Evolutionary conservation across 345 rosid species (phyloP).

Genomic region (Erucastrum elatum): DNA sequence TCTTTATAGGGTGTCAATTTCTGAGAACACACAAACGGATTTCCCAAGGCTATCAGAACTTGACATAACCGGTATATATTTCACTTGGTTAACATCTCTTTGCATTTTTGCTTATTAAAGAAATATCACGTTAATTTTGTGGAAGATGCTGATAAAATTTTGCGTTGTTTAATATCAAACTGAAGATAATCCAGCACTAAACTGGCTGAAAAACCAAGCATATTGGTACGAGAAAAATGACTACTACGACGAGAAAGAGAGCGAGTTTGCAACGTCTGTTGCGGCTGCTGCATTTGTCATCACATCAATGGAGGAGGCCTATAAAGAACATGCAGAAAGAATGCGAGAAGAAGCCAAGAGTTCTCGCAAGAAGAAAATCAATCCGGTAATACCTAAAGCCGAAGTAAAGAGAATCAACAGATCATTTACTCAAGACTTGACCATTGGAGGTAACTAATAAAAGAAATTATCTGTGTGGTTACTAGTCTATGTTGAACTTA

Average conservation of each 20-base stretch:
- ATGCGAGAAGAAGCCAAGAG: slow-evolving; percentile 44
- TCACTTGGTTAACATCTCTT: not conserved
- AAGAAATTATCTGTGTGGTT: not conserved
- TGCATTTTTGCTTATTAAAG: not conserved
- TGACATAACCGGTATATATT: slow-evolving; percentile 26
- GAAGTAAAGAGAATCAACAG: slow-evolving; percentile 33
- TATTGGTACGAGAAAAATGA: slow-evolving; percentile 43
- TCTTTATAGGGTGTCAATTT: slow-evolving; percentile 26
- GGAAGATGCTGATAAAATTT: not conserved
- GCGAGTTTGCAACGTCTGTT: slow-evolving; percentile 55
- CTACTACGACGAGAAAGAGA: slow-evolving; percentile 32
- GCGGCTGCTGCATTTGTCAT: slow-evolving; percentile 62
- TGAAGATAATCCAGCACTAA: slow-evolving; percentile 42
- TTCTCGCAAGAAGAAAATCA: slow-evolving; percentile 25
- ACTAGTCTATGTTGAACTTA: not conserved
- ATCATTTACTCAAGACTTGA: slow-evolving; percentile 36
- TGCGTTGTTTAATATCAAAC: not conserved
- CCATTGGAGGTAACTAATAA: slow-evolving; percentile 35
- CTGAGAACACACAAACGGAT: slow-evolving; percentile 27
- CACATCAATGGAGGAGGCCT: slow-evolving; percentile 46
- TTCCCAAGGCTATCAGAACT: slow-evolving; percentile 18
- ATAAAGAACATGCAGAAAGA: slow-evolving; percentile 32
- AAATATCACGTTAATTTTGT: not conserved
- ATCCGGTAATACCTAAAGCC: slow-evolving; percentile 16
- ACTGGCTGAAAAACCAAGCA: slow-evolving; percentile 46